Evolutionary conservation across 1,284 basidiomycete species (phyloP).

Genomic region (Ceratobasidium sp.): DNA sequence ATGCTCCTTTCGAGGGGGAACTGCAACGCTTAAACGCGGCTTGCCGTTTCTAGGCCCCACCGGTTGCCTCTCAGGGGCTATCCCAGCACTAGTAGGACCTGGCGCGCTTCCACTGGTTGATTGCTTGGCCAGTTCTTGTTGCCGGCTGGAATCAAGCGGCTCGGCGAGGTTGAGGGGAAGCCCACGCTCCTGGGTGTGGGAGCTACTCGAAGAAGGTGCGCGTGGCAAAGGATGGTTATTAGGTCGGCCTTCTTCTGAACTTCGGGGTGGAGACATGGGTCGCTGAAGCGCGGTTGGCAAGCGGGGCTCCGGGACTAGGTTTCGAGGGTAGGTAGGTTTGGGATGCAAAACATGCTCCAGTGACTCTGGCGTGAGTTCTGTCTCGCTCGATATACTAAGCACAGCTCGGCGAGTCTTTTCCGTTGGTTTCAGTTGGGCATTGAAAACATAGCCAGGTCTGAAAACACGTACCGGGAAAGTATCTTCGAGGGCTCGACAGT

Average conservation of each 20-base stretch:
- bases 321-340: not conserved
- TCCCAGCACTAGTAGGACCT: not conserved
- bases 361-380: not conserved
- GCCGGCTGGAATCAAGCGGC: constrained; percentile 2
- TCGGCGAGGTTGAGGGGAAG: constrained; percentile 18
- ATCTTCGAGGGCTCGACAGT: constrained; percentile 19
- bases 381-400: constrained; percentile 11
- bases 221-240: not conserved
- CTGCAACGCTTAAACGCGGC: constrained; percentile 23
- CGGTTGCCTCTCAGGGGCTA: not conserved
- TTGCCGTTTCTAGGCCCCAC: not conserved
- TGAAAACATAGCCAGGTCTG: not conserved
- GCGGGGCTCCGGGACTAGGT: not conserved
- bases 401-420: constrained; percentile 25
- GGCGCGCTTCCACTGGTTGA: not conserved
- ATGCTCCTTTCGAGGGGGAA: constrained; percentile 19
- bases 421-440: not conserved
- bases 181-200: not conserved
- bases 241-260: constrained; percentile 13
- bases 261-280: constrained; percentile 23
- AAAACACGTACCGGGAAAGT: constrained; percentile 12
- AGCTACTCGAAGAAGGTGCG: not conserved
- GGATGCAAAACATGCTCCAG: not conserved
- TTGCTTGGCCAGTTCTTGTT: constrained; percentile 1
- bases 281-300: not conserved